phyloP scores from a whole-genome alignment of 805 yeast genomes.

The Nakazawaea ernobii region DNA sequence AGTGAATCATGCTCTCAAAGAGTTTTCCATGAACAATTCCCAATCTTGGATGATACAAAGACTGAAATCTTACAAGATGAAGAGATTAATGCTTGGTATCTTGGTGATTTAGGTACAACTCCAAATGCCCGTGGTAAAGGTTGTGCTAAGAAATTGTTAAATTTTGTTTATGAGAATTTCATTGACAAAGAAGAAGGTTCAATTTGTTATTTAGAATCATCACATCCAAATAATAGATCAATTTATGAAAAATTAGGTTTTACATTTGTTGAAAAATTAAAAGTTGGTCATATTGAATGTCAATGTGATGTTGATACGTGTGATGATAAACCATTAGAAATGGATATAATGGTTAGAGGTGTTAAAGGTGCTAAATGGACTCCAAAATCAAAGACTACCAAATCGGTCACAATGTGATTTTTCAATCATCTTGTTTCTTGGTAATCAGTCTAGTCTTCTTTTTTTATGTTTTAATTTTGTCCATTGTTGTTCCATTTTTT shows the following conservation, averaged over 20 bases:
- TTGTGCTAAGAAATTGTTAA: conserved; percentile 44
- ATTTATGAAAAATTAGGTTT: conserved; percentile 54
- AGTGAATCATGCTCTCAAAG: conserved; percentile 40
- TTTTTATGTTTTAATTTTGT: not conserved
- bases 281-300: conserved; percentile 25
- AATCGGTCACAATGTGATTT: not conserved
- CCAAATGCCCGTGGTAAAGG: conserved; percentile 58
- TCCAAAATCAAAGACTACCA: not conserved
- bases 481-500: no score
- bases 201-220: conserved; percentile 47
- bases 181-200: conserved; percentile 28
- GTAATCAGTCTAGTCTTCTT: not conserved
- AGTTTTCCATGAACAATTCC: conserved; percentile 44
- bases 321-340: conserved; percentile 19
- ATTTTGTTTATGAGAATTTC: conserved; percentile 42
- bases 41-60: conserved; percentile 38
- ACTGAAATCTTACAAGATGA: conserved; percentile 36
- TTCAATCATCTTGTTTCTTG: not conserved
- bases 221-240: conserved; percentile 46
- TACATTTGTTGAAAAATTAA: conserved; percentile 28
- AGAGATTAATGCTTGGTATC: conserved; percentile 43
- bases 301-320: not conserved
- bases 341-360: conserved; percentile 35
- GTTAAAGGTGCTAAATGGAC: conserved; percentile 29
- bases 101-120: conserved; percentile 52